Base-by-base conservation (phyloP, 345 rosid species). In the Isatis tinctoria region DNA sequence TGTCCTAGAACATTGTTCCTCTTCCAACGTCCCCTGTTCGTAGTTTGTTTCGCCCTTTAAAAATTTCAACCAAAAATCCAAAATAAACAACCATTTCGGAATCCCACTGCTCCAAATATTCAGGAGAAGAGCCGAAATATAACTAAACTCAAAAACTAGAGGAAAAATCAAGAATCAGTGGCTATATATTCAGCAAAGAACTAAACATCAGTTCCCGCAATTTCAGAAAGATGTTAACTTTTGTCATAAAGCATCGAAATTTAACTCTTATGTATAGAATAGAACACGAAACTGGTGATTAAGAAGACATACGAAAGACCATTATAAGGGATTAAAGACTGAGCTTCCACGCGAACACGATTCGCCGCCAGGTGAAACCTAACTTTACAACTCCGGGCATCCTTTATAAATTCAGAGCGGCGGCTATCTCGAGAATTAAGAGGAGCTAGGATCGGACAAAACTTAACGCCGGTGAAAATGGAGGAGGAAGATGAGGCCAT, bases 401-500 rank as follows among this genome's bases (percentile, higher is more conserved):
- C 67, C 13, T 59, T 75, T 28, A 59, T 2, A 24, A 69, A 77
- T 56, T 56, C 17, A 70, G 59, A 51, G 74, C 67, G 59, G 79
- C 66, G 63, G 69, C 33, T 62, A 44, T 81, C 79, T 13, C 69
- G 33, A 27, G 75, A 59, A 53, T 32, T 61, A 16, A 67, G 64
- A 7, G 76, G 69, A 60, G 72, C 32, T 75, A 74, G 36, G 53
- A 76, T 75, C 41, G 76, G 81, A 56, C 79, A 76, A 13, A 69
- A 27, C 60, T 45, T 73, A 37, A 60, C 72, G 28, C 78, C 83
- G 13, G 86, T 37, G 22, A 78, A 78, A 35, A 75, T 66, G 57
- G 67, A 80, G 52, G 84, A 75, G 12, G 85, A 67, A 20, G 83
- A 82, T 58, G 81, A 65, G 27, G 84, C 77, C 86, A 83, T 83